Conservation (phyloP, 768 basidiomycete species). For the Candolleomyces aberdarensis region DNA sequence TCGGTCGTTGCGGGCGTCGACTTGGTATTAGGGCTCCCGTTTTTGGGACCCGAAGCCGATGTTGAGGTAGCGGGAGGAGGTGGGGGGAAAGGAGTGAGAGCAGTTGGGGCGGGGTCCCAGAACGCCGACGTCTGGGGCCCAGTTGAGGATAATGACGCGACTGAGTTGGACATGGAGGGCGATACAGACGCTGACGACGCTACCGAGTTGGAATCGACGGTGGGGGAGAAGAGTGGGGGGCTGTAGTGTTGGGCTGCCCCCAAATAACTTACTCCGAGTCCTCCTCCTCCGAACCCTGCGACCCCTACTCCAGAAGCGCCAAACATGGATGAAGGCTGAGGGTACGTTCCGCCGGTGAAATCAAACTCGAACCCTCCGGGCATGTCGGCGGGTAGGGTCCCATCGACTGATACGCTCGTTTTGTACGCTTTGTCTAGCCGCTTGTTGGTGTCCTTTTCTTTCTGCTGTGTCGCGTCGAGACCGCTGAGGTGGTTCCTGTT, state of each 20-base stretch:
- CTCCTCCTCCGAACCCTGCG: neutral
- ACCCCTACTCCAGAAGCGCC: neutral
- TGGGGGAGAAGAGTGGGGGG: neutral
- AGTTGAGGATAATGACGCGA: too few relatives aligned
- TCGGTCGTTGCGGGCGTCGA: too few relatives aligned
- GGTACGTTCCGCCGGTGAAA: too few relatives aligned
- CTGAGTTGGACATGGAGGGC: too few relatives aligned
- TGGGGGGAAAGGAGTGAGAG: neutral
- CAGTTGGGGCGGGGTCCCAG: neutral
- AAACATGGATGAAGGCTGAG: too few relatives aligned
- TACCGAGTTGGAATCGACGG: neutral
- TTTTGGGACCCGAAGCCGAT: too few relatives aligned
- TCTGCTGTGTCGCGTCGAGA: too few relatives aligned
- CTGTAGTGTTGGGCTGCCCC: neutral
- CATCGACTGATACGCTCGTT: neutral
- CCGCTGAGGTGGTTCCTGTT: too few relatives aligned
- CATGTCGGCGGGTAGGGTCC: conserved; percentile 1
- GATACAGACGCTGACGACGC: neutral
- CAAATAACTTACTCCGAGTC: neutral
- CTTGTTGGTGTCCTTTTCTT: neutral
- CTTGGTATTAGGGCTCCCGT: neutral
- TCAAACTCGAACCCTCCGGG: conserved; percentile 5
- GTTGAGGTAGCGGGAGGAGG: neutral
- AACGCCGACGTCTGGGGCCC: neutral
- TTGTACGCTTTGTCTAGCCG: neutral